Base-by-base conservation (phyloP, 2,329 filamentous ascomycete species). In the Sclerotinia sclerotiorum region DNA sequence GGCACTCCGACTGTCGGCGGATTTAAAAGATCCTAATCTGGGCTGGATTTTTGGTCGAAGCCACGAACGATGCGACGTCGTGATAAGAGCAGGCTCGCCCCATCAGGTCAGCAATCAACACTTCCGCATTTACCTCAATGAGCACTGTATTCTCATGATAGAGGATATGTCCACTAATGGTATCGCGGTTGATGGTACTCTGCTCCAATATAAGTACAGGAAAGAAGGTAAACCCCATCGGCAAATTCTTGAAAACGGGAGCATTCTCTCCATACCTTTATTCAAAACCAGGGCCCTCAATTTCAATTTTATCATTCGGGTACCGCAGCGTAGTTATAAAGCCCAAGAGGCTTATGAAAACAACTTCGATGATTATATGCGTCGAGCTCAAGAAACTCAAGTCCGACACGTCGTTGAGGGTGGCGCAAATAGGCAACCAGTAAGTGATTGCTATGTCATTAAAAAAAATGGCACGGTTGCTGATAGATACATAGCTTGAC, bases 161-260 rank as follows among this genome's bases (percentile, higher is more conserved):
- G 90, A 97, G 78, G 95, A 99, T 77, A 86, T 89, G 77, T 98
- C 95, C 0, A 97, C 93, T n/a, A 99, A 98, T 76, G 95, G 95
- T 39, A 98, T 95, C 5, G 83, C 92, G 69, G 92, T 98, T 68
- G 94, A 98, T 79, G 84, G 87, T 32, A 82, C 83, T 24, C 81
- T 92, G 48, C 83, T 99, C 21, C 84, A 81, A 68, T 80, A 83
- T 68, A 88, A 84, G 73, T 71, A 78, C 74, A 69, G 80, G 77
- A 68, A 80, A 78, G 79, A 84, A 67, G 79, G 80, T 69, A 73
- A 76, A 17, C 77, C 78, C 8, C 76, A 75, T 52, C 72, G 72
- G 62, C 75, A 77, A 44, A 77, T 74, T n/a, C 72, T 79, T 29
- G 70, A 73, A 48, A 72, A 76, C 32, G 78, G 77, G 29, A 74